Evolutionary conservation across 1,139 yeast genomes (phyloP), one percentile per base, ranked within the genome.

Genomic region (Yarrowia galli): DNA sequence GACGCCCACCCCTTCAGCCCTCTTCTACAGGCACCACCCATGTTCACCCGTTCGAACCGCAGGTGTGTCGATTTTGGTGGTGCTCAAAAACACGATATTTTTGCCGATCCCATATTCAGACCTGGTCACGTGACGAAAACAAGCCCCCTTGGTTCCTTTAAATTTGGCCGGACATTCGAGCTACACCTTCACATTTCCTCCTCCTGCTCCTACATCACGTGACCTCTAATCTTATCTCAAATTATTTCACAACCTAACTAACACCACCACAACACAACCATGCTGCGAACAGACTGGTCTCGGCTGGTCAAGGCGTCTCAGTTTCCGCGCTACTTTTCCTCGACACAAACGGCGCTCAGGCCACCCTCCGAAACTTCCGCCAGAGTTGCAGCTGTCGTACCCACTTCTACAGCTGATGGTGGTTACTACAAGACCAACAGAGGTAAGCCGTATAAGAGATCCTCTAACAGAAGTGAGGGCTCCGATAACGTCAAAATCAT

Each of bases 281-380:
- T 56, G 63, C 28, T 56, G 3, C 35, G 63, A 25, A 40, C 38
- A 12, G 63, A 56, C 63, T 40, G 48, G 48, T 28, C 25, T n/a
- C 10, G 48, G 38, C 49, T 56, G 9, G 49, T 10, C 8, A 13
- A 28, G 49, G 22, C 35, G 13, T 13, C 32, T 6, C 4, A 4
- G 4, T 6, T 13, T 8, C 16, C 16, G 51, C 51, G 51, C 35
- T 46, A 3, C 16, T 46, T 46, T 46, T 46, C 51, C 6, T 3
- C 20, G 35, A 20, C 35, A 16, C 32, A 23, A 12, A 18, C 10
- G 32, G 8, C 35, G 13, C 32, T 46, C 32, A 46, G 16, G 20
- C 51, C 51, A 13, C 18, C 16, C 28, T 4, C 20, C 2, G 32
- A 13, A 18, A 16, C 28, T 15, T 45, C 28, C 13, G 13, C 48